These are phyloP conservation scores for Collybiopsis luxurians DNA, from an alignment of 768 basidiomycete genomes.

Conservation along the genomic window DNA sequence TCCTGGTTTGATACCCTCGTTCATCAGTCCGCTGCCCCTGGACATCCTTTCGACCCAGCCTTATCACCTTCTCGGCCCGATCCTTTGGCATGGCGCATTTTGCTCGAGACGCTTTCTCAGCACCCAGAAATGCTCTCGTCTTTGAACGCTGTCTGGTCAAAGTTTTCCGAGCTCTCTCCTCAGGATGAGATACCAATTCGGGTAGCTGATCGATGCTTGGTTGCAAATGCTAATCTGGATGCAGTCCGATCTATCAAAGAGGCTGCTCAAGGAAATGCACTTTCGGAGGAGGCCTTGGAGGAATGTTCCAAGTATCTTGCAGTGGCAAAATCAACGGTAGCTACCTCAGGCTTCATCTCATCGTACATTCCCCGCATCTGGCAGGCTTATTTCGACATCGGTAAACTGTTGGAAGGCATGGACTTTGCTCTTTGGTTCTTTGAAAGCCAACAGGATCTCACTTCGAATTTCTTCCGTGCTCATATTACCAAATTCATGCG, in stretches of 20 bases:
- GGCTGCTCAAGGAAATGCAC: not conserved
- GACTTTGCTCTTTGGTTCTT: not conserved
- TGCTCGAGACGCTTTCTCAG: conserved; percentile 55
- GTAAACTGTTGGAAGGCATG: not conserved
- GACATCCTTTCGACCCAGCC: conserved; percentile 40
- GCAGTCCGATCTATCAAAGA: conserved; percentile 4
- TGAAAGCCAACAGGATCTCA: not conserved
- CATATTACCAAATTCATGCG: not conserved
- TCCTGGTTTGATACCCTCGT: conserved; percentile 72
- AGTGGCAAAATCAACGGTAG: not conserved
- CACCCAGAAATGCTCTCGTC: conserved; percentile 44
- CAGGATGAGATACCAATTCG: conserved; percentile 33
- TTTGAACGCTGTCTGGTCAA: conserved; percentile 54
- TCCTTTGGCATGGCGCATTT: conserved; percentile 49
- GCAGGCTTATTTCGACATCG: not conserved
- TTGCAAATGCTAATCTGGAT: conserved; percentile 43
- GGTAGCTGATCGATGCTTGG: conserved; percentile 35
- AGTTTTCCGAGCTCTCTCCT: conserved; percentile 13
- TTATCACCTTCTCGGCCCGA: conserved; percentile 50
- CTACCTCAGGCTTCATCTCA: not conserved
- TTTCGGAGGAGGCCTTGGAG: not conserved
- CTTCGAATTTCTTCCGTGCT: not conserved
- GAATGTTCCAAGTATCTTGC: not conserved
- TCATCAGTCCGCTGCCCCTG: conserved; percentile 30
- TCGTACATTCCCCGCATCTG: not conserved